Evolutionary conservation across 108 stramenopile genomes (phyloP), one percentile per base, ranked within the genome.

Genomic region (Cyclotella baltica): DNA sequence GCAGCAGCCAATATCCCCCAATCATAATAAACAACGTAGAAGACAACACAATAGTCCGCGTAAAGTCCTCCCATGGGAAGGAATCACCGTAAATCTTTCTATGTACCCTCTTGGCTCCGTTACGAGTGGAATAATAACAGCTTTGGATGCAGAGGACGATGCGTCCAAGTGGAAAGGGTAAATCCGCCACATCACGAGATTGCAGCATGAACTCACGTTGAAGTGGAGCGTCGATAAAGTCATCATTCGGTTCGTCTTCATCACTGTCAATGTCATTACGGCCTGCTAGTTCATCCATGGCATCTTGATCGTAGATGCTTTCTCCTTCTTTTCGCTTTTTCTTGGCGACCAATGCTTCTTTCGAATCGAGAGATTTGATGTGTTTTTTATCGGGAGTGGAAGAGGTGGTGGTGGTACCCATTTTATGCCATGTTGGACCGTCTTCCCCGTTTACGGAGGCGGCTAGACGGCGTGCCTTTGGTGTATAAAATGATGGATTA

Each of bases 21-120:
- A 99, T 98, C 90, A 98, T 96, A 67, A 98, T 97, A 66, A 98
- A 98, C 11, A 99, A 85, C n/a, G 98, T 98, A 50, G 89, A 85
- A 11, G 97, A 92, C 28, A 99, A 83, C 52, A 85, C 88, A 50
- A 97, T 84, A 9, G 96, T 96, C 9, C 97, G 96, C 19, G 94
- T 37, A 74, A 96, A 91, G 64, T 99, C 98, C 38, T 77, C 75
- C 59, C 84, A 75, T 3, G 96, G 90, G 27, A 97, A 76, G 19
- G 91, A 73, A 75, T 97, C 90, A n/a, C 98, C 98, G 66, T 98
- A 98, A 28, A 97, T 72, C 15, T 83, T 83, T 35, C 81, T 55
- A 76, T 96, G 94, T 0, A 97, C 30, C 0, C 36, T 75, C 58
- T 36, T 82, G 70, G 62, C 92, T 59, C 15, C 52, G 30, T 57